Conservation (phyloP, 1,139 yeast species). For the Candida sojae region DNA sequence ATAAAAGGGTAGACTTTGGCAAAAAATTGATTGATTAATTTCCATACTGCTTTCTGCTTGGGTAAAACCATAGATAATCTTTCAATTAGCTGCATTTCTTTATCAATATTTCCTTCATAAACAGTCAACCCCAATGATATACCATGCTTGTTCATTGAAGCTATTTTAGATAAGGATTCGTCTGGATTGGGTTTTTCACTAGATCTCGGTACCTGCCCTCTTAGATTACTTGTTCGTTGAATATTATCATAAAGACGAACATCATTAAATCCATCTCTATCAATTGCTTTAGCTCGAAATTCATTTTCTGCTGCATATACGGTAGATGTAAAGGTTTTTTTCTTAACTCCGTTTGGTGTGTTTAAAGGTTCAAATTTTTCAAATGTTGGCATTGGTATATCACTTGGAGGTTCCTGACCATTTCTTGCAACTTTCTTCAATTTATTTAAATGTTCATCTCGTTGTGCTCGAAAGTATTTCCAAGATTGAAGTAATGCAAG, state of each 20-base stretch:
- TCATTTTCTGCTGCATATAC: slow-evolving; percentile 16
- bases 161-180: slow-evolving; percentile 8
- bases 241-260: slow-evolving; percentile 24
- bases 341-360: background rate
- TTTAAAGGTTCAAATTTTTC: background rate
- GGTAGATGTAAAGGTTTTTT: background rate
- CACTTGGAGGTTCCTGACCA: background rate
- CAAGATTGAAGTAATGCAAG: slow-evolving; percentile 23
- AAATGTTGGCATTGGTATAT: background rate
- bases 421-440: background rate
- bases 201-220: background rate
- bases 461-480: slow-evolving; percentile 10
- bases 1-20: slow-evolving; percentile 32
- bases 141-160: slow-evolving; percentile 20
- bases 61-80: slow-evolving; percentile 35
- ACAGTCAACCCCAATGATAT: slow-evolving; percentile 24
- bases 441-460: background rate
- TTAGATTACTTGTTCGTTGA: slow-evolving; percentile 10
- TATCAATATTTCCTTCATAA: slow-evolving; percentile 30
- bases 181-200: slow-evolving; percentile 15
- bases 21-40: slow-evolving; percentile 31
- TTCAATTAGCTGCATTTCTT: slow-evolving; percentile 33
- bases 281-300: slow-evolving; percentile 27
- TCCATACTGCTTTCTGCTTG: slow-evolving; percentile 32
- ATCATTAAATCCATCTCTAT: slow-evolving; percentile 31